Conservation (phyloP, 257 asterid genomes). For the Thymus quinquecostatus region DNA sequence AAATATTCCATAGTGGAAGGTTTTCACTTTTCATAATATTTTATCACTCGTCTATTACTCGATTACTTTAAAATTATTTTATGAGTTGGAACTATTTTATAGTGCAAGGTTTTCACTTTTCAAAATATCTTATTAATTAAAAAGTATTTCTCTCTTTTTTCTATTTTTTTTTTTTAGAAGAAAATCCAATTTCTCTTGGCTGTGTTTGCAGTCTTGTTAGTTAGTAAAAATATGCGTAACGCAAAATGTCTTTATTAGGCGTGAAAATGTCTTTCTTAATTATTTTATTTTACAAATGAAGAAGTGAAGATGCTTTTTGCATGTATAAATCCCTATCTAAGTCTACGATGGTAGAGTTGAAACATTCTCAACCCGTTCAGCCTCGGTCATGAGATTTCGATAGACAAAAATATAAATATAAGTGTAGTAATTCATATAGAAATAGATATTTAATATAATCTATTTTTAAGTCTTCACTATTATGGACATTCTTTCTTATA, state of each 20-base stretch:
- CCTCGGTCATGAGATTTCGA: too few relatives aligned
- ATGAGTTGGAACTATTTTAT: too few relatives aligned
- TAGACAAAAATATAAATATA: too few relatives aligned
- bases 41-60: too few relatives aligned
- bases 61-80: too few relatives aligned
- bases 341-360: background rate
- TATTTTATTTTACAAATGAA: background rate
- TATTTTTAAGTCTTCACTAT: too few relatives aligned
- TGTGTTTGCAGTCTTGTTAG: background rate
- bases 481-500: too few relatives aligned
- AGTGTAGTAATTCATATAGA: too few relatives aligned
- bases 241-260: constrained; percentile 9
- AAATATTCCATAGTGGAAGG: background rate
- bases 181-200: background rate
- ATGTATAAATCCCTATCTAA: background rate
- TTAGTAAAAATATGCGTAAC: background rate
- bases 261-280: background rate
- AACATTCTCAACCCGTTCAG: background rate
- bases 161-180: too few relatives aligned
- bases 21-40: background rate
- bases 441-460: too few relatives aligned
- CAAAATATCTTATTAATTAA: too few relatives aligned
- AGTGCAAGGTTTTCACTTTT: too few relatives aligned
- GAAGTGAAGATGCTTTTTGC: background rate
- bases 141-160: background rate